Evolutionary conservation across 2,329 filamentous ascomycete species (phyloP), one percentile per base, ranked within the genome.

Genomic region (Aspergillus candidus): DNA sequence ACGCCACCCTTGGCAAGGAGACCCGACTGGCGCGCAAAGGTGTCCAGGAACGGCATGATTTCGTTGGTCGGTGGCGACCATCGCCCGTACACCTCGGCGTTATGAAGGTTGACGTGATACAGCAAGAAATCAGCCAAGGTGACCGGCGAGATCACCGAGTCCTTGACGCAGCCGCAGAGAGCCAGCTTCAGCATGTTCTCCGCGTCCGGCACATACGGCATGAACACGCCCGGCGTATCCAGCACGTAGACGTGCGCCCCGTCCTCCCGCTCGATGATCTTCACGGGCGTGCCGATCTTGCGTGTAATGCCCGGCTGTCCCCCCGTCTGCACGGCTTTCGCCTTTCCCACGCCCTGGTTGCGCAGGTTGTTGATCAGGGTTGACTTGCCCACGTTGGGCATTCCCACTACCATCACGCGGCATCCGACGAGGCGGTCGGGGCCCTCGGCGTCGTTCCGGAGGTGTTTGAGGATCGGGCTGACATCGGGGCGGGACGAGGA

Each of bases 341-440:
- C 60, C 47, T 64, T 67, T 14, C 75, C 69, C 53, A 87, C 77
- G 33, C 88, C 88, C 13, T 76, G 72, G 33, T 75, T 78, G 14
- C 93, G 83, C 38, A 97, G 76, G 12, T 83, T 79, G 65, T 98
- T 98, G 34, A 98, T 79, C n/a, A 98, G 74, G 1, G 90, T 89
- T 37, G 88, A 94, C 69, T 98, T 98, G 31, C 93, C 93, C 0
- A 95, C 88, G 62, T 98, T 98, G 31, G 93, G 93, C 90, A 98
- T 96, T 43, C 93, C 93, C 11, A 97, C 90, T 1, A 97, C 80
- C 65, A 98, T 78, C 44, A 89, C 79, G 38, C 89, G 80, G 54
- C 88, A 78, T n/a, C 89, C 90, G 6, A 86, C 83, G n/a, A 97
- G 70, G 15, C 78, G 58, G 46, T 65, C 63, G 34, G 63, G 57